These are phyloP conservation scores for Fraxinus albicans DNA, from an alignment of 305 asterid genomes.

Conservation along the genomic window DNA sequence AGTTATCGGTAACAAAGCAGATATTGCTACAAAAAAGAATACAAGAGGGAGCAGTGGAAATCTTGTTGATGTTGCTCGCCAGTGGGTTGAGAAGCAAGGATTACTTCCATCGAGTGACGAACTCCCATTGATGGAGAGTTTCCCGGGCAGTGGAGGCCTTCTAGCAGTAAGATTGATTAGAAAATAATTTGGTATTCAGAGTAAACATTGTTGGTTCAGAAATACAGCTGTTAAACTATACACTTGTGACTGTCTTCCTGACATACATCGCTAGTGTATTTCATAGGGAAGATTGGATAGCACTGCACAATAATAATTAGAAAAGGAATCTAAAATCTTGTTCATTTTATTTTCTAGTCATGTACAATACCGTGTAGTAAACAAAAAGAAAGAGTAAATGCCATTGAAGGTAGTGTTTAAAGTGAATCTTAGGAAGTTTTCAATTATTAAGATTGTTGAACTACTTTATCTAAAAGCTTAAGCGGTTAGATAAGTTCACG, in stretches of 20 bases:
- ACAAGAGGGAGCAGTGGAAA: slow-evolving; percentile 89
- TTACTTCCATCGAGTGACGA: slow-evolving; percentile 89
- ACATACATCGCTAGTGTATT: background rate
- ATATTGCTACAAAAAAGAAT: slow-evolving; percentile 71
- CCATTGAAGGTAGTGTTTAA: background rate
- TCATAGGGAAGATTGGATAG: background rate
- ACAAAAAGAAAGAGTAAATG: background rate
- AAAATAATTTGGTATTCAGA: slow-evolving; percentile 25
- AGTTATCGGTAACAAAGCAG: slow-evolving; percentile 89
- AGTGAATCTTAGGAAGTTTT: background rate
- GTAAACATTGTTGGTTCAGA: background rate
- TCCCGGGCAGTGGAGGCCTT: slow-evolving; percentile 81
- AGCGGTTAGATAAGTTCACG: too few relatives aligned
- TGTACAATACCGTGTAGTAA: background rate
- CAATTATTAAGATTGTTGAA: background rate
- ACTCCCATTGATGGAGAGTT: slow-evolving; percentile 80
- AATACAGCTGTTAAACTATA: background rate
- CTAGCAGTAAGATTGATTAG: slow-evolving; percentile 49
- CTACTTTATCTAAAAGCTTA: background rate
- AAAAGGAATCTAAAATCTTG: background rate
- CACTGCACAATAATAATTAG: background rate
- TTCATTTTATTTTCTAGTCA: background rate
- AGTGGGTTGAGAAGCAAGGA: slow-evolving; percentile 98
- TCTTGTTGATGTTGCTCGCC: slow-evolving; percentile 96
- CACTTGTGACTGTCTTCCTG: background rate